These are phyloP conservation scores for Colletotrichum shisoi DNA, from an alignment of 2,329 filamentous ascomycete species.

Conservation along the genomic window DNA sequence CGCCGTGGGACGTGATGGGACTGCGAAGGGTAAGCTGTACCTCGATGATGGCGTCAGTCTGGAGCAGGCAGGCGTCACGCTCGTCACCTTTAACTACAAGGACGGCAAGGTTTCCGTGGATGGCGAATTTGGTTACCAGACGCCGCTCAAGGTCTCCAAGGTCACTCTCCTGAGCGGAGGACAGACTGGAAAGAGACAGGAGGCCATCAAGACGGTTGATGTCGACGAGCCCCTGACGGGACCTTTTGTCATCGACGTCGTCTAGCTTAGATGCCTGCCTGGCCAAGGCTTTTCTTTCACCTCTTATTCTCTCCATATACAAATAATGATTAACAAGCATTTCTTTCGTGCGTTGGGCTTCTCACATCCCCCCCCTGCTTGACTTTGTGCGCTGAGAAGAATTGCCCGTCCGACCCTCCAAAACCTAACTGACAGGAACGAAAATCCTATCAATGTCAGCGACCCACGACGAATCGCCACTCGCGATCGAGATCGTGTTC, in stretches of 20 bases:
- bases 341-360: background rate
- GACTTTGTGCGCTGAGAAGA: background rate
- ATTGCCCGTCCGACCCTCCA: background rate
- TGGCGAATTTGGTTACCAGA: constrained; percentile 64
- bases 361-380: background rate
- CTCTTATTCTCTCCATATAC: background rate
- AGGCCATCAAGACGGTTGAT: constrained; percentile 37
- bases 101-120: constrained; percentile 58
- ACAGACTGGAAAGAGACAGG: constrained; percentile 25
- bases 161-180: constrained; percentile 56
- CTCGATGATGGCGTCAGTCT: constrained; percentile 77
- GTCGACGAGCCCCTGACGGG: constrained; percentile 42
- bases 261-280: background rate
- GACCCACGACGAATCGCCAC: constrained; percentile 50
- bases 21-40: constrained; percentile 73
- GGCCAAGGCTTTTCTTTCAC: background rate
- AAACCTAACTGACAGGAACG: constrained; percentile 52
- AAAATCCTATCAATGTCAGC: constrained; percentile 64
- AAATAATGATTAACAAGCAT: constrained; percentile 6
- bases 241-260: constrained; percentile 33
- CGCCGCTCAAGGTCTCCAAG: constrained; percentile 54
- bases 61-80: constrained; percentile 63
- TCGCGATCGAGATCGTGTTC: constrained; percentile 61
- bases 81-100: constrained; percentile 68
- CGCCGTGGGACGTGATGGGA: constrained; percentile 68